phyloP scores from a whole-genome alignment of 164 flowering plant species.

The Stephania cephalantha region DNA sequence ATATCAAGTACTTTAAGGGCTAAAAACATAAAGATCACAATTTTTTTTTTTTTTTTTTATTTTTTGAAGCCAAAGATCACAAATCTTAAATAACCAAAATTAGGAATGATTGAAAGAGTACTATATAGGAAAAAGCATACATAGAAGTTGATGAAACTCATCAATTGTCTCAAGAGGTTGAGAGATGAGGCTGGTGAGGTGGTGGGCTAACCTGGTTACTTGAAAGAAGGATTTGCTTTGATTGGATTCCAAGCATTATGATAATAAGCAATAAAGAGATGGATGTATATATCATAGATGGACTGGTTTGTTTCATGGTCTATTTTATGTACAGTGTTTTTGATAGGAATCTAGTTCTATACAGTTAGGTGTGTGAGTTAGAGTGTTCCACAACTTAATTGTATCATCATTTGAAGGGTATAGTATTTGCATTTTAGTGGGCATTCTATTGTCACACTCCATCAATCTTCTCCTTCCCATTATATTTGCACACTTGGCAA shows the following conservation, averaged over 20 bases:
- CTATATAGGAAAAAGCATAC: too few species aligned
- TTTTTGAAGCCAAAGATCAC: too few species aligned
- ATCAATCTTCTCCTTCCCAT: neutral
- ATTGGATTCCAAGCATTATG: slow-evolving; percentile 3
- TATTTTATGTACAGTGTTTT: neutral
- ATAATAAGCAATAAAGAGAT: neutral
- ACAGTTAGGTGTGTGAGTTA: slow-evolving; percentile 2
- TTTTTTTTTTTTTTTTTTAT: too few species aligned
- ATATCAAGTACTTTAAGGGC: too few species aligned
- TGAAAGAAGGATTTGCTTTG: neutral
- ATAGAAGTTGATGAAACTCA: too few species aligned
- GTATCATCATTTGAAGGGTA: neutral
- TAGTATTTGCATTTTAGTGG: neutral
- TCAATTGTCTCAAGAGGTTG: neutral
- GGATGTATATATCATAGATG: neutral
- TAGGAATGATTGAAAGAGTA: too few species aligned
- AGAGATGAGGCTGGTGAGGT: neutral
- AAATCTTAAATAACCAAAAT: too few species aligned
- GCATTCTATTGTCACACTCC: neutral
- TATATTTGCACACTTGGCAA: neutral
- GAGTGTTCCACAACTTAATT: neutral
- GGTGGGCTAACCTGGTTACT: neutral
- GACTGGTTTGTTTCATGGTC: slow-evolving; percentile 6
- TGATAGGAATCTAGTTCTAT: neutral
- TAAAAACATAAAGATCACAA: too few species aligned